Evolutionary conservation across 2,329 filamentous ascomycete species (phyloP), one percentile per base, ranked within the genome.

Genomic region (Trichoderma afroharzianum): DNA sequence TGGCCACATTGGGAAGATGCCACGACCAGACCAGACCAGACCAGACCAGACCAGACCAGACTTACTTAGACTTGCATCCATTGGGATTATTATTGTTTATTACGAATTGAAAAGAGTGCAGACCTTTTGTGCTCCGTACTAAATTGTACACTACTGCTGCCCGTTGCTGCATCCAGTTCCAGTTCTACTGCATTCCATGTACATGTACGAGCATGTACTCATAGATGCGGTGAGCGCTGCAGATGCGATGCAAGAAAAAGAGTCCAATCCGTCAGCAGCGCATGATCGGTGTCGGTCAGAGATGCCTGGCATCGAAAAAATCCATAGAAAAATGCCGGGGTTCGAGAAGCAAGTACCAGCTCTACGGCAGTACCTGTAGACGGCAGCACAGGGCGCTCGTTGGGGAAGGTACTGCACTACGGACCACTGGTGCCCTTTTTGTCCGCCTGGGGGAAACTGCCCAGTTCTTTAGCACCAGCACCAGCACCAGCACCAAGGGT

Each of bases 371-470:
- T 30, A 57, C 50, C 63, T 58, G 63, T 58, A 67, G 50, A 43
- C 24, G 63, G 33, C 63, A 58, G 63, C 63, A 67, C 63, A 67
- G 63, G 53, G 53, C 53, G 18, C 64, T 67, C 36, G 26, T 59
- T 68, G 53, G 21, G 53, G 64, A 68, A 68, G 64, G 64, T 68
- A 53, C 50, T 18, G 39, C 39, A 43, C 39, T 43, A 43, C 15
- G 39, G 39, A 9, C 15, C 15, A 36, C 30, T 43, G 21, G 63
- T 15, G 14, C n/a, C n/a, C 12, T 55, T 53, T 67, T 32, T 33
- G 33, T 36, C 30, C 32, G 33, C 24, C 53, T 67, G 63, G 63
- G 33, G 39, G 64, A 36, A 59, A 32, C 33, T 50, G 43, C 53
- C 26, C 33, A 14, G 18, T n/a, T n/a, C n/a, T 58, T 24, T 21